Conservation (phyloP, 768 basidiomycete species). For the Rhodotorula sphaerocarpa region DNA sequence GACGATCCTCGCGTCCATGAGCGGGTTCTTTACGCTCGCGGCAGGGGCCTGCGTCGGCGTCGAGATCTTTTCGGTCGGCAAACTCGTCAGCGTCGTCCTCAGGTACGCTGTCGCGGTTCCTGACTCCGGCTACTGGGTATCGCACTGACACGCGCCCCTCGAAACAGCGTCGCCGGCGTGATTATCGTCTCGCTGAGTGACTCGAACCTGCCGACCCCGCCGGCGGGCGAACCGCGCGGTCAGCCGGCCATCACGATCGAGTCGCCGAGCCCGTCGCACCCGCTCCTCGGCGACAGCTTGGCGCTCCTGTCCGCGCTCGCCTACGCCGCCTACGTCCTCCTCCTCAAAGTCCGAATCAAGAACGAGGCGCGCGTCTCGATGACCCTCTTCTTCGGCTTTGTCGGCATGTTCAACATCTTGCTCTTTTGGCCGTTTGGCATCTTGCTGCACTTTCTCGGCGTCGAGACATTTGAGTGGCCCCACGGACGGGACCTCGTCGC, state of each 20-base stretch:
- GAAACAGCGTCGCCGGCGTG: conserved; percentile 66
- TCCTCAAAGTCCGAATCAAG: conserved; percentile 76
- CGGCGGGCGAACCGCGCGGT: conserved; percentile 7
- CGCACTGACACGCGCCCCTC: not conserved
- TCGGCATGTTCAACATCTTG: conserved; percentile 67
- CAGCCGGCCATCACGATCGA: conserved; percentile 12
- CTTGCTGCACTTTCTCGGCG: conserved; percentile 62
- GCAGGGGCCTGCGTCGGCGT: conserved; percentile 74
- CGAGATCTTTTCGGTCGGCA: conserved; percentile 63
- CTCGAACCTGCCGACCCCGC: conserved; percentile 21
- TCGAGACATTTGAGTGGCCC: conserved; percentile 70
- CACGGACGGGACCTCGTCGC: conserved; percentile 49
- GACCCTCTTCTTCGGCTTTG: conserved; percentile 91
- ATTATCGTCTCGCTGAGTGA: conserved; percentile 76
- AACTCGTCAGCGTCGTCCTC: conserved; percentile 65
- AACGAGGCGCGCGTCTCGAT: conserved; percentile 47
- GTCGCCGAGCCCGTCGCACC: conserved; percentile 36
- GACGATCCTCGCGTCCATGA: conserved; percentile 79
- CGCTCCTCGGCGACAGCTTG: conserved; percentile 67
- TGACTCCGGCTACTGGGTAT: too few species aligned
- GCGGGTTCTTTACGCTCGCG: conserved; percentile 86
- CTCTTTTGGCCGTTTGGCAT: conserved; percentile 68
- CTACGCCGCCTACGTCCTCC: conserved; percentile 78
- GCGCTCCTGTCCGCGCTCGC: conserved; percentile 79
- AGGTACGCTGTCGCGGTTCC: conserved; percentile 66